phyloP scores from a whole-genome alignment of 2,329 filamentous ascomycete species.

The Verticillium isaacii region DNA sequence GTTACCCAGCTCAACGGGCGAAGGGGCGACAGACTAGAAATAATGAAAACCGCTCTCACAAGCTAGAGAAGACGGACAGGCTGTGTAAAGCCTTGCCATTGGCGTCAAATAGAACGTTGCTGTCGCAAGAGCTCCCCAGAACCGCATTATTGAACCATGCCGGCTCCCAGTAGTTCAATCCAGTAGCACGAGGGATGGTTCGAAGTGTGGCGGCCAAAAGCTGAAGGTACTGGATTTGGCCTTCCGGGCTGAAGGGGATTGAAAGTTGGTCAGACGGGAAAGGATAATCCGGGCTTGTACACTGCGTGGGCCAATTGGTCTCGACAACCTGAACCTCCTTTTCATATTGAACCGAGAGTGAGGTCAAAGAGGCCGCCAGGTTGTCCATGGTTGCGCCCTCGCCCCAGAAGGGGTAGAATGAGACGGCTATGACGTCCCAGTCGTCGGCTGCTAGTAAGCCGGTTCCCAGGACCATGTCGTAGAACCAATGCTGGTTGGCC shows the following conservation, averaged over 20 bases:
- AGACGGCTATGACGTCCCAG: conserved; percentile 2
- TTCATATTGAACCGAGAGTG: neutral
- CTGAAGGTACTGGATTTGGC: neutral
- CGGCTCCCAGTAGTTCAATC: conserved; percentile 1
- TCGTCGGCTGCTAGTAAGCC: neutral
- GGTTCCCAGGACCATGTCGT: neutral
- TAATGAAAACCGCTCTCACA: too few species aligned
- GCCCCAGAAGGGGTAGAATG: conserved; percentile 2
- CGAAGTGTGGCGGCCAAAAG: neutral
- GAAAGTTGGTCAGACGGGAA: neutral
- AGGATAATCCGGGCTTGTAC: neutral
- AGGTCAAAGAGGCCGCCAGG: neutral
- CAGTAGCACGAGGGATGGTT: neutral
- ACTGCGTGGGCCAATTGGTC: conserved; percentile 1
- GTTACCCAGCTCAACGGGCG: too few species aligned
- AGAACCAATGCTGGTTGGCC: neutral
- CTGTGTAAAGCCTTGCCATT: neutral
- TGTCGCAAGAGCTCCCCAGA: neutral
- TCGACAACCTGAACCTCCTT: conserved; percentile 2
- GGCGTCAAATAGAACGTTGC: neutral
- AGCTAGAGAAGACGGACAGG: neutral
- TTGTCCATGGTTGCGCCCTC: neutral
- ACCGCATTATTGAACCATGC: neutral
- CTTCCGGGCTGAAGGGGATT: neutral
- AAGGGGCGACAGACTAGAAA: too few species aligned